Base-by-base conservation (phyloP, 345 rosid species). In the Balakata baccata region DNA sequence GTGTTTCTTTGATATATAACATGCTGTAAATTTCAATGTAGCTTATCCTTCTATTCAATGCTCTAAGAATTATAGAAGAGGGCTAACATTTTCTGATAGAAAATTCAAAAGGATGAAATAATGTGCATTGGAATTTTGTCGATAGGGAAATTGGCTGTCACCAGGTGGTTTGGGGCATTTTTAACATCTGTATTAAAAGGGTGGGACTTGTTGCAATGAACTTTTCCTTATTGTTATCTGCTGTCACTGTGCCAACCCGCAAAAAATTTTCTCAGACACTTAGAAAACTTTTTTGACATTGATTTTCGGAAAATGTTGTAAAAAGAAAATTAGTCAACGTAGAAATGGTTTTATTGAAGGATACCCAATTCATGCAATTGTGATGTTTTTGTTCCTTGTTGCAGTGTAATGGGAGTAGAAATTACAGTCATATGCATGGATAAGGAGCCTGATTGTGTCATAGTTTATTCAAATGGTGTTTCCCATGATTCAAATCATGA, bases 351-450 rank as follows among this genome's bases (percentile, higher is more conserved):
- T 18, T 69, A 16, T 60, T 63, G 43, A 45, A 61, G 65, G 37
- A 16, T 52, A 41, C 34, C 37, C 61, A 58, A 46, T 52, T 65
- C 56, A 66, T 72, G 50, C 38, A 41, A 34, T 34, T 23, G 57
- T 20, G 77, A 74, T 71, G 34, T 25, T 25, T 39, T 38, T 72
- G 61, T 75, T 46, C 66, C 66, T 65, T 60, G 61, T 65, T 79
- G 77, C 74, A 82, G 87, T 62, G 69, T 69, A 51, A 87, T 89
- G 93, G 85, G 85, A 59, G 23, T 82, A 74, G 91, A 87, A 77
- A 81, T 78, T 64, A 74, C 85, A 38, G 95, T 91, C 78, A 84
- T 88, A 39, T 89, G 95, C 81, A 87, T 85, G 90, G 98, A 93
- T 81, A 93, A 93, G 75, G 93, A 87, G 80, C 87, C 88, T 52